A percentile compares a stretch with the other conserved stretches of the same genome.
Evolutionary conservation across 2,329 filamentous ascomycete species (phyloP).

Genomic region (Waltergamsia citrina): DNA sequence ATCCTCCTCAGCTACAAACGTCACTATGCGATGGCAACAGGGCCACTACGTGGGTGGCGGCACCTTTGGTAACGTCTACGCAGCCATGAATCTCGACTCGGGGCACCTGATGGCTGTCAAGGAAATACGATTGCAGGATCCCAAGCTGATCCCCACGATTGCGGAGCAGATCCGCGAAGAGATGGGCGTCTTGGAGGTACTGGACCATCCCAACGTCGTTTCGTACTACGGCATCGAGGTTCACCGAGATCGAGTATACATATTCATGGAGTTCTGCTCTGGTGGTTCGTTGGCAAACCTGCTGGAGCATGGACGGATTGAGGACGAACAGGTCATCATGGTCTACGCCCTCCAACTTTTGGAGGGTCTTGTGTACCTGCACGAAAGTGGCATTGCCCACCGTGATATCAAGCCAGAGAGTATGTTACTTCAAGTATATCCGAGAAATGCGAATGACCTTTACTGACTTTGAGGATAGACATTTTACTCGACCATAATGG

Average conservation of each 20-base stretch:
- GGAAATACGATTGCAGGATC: constrained; percentile 94
- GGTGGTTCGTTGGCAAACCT: constrained; percentile 85
- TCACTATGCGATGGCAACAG: constrained; percentile 95
- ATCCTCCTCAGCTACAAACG: constrained; percentile 88
- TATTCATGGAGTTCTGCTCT: constrained; percentile 99
- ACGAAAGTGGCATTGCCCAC: constrained; percentile 85
- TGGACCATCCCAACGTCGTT: constrained; percentile 96
- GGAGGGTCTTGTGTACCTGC: constrained; percentile 87
- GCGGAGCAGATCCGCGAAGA: constrained; percentile 92
- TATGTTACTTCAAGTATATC: constrained; percentile 34
- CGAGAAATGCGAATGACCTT: not conserved
- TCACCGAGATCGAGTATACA: constrained; percentile 97
- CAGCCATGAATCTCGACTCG: constrained; percentile 92
- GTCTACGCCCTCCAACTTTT: constrained; percentile 91
- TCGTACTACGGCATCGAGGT: constrained; percentile 98
- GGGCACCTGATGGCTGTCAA: constrained; percentile 98
- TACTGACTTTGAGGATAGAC: constrained; percentile 41
- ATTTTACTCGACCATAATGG: constrained; percentile 95
- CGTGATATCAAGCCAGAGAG: constrained; percentile 97
- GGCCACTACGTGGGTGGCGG: constrained; percentile 96
- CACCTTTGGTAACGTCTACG: constrained; percentile 95
- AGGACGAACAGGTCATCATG: constrained; percentile 96
- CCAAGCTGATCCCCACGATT: constrained; percentile 89
- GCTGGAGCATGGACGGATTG: constrained; percentile 90
- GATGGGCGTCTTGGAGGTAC: constrained; percentile 89